Evolutionary conservation across 2,329 filamentous ascomycete species (phyloP), one percentile per base, ranked within the genome.

Genomic region (Helminthosporium solani): DNA sequence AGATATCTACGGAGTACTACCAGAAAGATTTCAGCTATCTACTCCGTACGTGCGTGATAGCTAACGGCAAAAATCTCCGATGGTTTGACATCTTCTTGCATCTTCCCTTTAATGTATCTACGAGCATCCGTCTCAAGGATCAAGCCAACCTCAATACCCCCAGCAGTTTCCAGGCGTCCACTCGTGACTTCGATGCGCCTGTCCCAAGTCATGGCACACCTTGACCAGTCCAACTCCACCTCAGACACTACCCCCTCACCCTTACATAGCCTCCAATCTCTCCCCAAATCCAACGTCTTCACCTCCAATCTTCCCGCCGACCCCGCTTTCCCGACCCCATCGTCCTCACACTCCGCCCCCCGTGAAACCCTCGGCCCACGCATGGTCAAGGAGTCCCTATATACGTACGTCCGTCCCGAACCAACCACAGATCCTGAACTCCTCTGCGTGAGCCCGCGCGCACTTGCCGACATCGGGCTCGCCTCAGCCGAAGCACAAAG

Each of bases 321-420:
- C 64, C 70, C 85, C 9, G 73, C 81, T 21, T 96, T 88, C 65
- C 85, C 90, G 14, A 95, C 90, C 0, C 90, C 94, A 0, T 80
- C 84, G 50, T 79, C 80, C 48, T 96, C 92, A 0, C 89, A 97
- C 70, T 80, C 82, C 57, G 90, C 89, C 1, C 86, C 90, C 1
- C 84, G 92, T 60, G 80, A 86, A 46, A 75, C 85, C 28, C 85
- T 97, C 39, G 79, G 81, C 0, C 92, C 94, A 14, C 86, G 91
- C 39, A 78, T 90, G 68, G 94, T 99, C 33, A 89, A 86, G 65
- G 82, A 85, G 48, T 92, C 94, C 3, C 73, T 92, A 40, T 99
- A 88, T 72, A 95, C 91, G 7, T 99, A 86, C 78, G 90, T 99
- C 16, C 84, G 90, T 3, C 94, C 94, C 0, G 87, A 92, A 60